Evolutionary conservation across 2,329 filamentous ascomycete genomes (phyloP).

Genomic region (Gliomastix tumulicola): DNA sequence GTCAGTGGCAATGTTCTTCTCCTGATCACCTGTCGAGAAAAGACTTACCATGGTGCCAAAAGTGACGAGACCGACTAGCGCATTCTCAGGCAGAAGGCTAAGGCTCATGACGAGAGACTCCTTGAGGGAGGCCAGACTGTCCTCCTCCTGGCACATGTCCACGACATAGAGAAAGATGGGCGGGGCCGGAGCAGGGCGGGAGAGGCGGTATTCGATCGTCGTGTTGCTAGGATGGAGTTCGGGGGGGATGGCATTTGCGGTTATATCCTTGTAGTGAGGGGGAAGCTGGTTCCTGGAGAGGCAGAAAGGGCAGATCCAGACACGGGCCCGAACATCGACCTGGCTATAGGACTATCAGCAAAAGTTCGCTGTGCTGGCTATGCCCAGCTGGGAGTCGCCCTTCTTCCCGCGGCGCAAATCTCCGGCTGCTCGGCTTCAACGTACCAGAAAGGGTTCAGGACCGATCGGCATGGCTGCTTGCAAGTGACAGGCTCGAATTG

Average conservation of each 20-base stretch:
- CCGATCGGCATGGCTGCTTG: constrained; percentile 91
- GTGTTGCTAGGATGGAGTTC: constrained; percentile 78
- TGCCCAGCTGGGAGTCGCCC: too few species aligned
- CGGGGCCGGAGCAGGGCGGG: constrained; percentile 74
- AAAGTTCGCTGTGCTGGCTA: too few species aligned
- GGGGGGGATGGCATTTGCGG: constrained; percentile 71
- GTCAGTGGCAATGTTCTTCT: constrained; percentile 2
- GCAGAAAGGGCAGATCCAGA: constrained; percentile 89
- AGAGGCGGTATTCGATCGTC: constrained; percentile 83
- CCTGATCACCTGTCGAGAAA: not conserved
- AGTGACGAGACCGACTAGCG: constrained; percentile 76
- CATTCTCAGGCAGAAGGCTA: constrained; percentile 73
- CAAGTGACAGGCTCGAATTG: constrained; percentile 96
- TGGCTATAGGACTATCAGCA: constrained; percentile 43
- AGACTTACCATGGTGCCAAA: constrained; percentile 80
- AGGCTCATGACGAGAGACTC: constrained; percentile 83
- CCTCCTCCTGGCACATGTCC: constrained; percentile 83
- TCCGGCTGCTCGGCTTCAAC: constrained; percentile 22
- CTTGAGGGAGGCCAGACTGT: constrained; percentile 75
- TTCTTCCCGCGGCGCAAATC: not conserved
- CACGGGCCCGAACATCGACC: constrained; percentile 73
- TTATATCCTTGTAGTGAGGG: constrained; percentile 86
- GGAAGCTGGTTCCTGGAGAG: constrained; percentile 76
- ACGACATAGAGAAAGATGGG: constrained; percentile 86
- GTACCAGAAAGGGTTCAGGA: constrained; percentile 95